Base-by-base conservation (phyloP, 306 rosid species). In the Coriaria nepalensis region DNA sequence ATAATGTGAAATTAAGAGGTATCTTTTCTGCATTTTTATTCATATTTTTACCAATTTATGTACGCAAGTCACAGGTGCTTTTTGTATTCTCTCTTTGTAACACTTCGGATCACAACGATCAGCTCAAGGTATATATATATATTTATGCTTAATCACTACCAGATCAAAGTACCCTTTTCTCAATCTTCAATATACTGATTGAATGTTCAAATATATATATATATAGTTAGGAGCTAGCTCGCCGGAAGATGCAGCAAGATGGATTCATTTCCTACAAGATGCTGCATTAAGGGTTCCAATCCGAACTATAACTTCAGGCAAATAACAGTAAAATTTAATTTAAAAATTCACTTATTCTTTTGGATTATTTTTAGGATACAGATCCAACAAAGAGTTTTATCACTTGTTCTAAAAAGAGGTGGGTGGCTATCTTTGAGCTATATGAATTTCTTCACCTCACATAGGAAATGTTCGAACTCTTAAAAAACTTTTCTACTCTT, bases 201-300 rank as follows among this genome's bases (percentile, higher is more conserved):
- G 29, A 20, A 20, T 1, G 29, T 20, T 20, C 2, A 3, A n/a
- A n/a, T n/a, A n/a, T n/a, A n/a, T n/a, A n/a, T n/a, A n/a, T n/a
- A 55, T 52, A 43, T 53, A 87, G 96, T 51, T 83, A 61, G 94
- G 96, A 53, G 94, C 94, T 55, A 73, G 76, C 67, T 83, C 94
- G 58, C 61, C 96, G 46, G 94, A 87, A 78, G 96, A 87, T 60
- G 87, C 88, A 35, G 96, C 93, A 47, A 73, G 58, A 64, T 87
- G 96, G 94, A 87, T 80, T 37, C 83, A 60, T 41, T 78, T 87
- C 4, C 69, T 83, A 47, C 80, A 83, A 49, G 88, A 69, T 13
- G 70, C 88, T 45, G 84, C 88, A 32, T 12, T 76, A 64, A 80
- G 78, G 96, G 96, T 83, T 78, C 29, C 29, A 20, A 20, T 20